phyloP scores from a whole-genome alignment of 2,329 filamentous ascomycete genomes.

The Albophoma yamanashiensis region DNA sequence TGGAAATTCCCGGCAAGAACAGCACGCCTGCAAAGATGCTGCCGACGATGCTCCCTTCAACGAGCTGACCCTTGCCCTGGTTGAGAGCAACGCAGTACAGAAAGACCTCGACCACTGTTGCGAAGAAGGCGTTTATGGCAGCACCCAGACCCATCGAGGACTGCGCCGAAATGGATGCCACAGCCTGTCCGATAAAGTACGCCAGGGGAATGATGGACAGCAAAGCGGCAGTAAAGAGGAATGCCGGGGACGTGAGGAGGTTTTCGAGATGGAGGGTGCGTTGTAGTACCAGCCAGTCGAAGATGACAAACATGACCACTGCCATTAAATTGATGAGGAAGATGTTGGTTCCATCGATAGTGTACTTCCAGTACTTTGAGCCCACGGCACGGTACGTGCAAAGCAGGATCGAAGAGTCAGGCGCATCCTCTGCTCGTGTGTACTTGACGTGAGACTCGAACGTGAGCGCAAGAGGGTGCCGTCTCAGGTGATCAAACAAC shows the following conservation, averaged over 20 bases:
- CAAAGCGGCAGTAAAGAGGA: slow-evolving; percentile 75
- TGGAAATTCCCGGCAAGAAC: slow-evolving; percentile 87
- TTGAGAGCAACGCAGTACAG: slow-evolving; percentile 90
- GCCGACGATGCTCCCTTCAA: slow-evolving; percentile 93
- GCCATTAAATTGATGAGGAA: slow-evolving; percentile 96
- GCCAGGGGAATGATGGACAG: slow-evolving; percentile 92
- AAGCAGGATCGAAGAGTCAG: slow-evolving; percentile 76
- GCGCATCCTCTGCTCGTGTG: slow-evolving; percentile 58
- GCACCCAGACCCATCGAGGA: slow-evolving; percentile 97
- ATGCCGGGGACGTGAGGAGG: slow-evolving; percentile 69
- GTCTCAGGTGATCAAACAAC: slow-evolving; percentile 80
- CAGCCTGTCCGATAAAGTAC: slow-evolving; percentile 97
- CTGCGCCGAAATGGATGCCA: slow-evolving; percentile 95
- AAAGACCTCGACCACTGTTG: slow-evolving; percentile 93
- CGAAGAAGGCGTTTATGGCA: slow-evolving; percentile 97
- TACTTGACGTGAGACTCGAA: slow-evolving; percentile 81
- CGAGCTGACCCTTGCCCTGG: slow-evolving; percentile 83
- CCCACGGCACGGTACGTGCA: slow-evolving; percentile 97
- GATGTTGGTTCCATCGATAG: slow-evolving; percentile 94
- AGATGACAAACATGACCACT: slow-evolving; percentile 86
- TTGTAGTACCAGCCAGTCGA: slow-evolving; percentile 78
- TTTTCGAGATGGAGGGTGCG: slow-evolving; percentile 57
- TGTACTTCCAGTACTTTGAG: slow-evolving; percentile 98
- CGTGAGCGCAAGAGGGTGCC: slow-evolving; percentile 83
- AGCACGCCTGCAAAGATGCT: slow-evolving; percentile 96